Percentiles rank a stretch among this genome's conserved stretches.
These are phyloP conservation scores for Huntiella moniliformis DNA, from an alignment of 2,329 filamentous ascomycete species.

Conservation along the genomic window DNA sequence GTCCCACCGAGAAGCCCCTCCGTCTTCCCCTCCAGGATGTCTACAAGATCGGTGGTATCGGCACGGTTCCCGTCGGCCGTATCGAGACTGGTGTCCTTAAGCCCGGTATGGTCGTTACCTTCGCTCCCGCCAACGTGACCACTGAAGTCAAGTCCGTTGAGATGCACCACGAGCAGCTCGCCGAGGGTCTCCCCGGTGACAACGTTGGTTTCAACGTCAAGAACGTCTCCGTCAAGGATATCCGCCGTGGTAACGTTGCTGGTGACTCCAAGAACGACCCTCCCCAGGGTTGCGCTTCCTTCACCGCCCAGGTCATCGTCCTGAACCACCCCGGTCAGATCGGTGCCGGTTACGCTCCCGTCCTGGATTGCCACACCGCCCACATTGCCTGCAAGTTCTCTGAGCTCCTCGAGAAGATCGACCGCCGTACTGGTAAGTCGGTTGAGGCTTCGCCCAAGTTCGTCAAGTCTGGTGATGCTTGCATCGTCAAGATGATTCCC, in stretches of 20 bases:
- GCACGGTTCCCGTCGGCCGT: slow-evolving; percentile 98
- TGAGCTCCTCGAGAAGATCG: slow-evolving; percentile 99
- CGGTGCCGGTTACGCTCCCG: slow-evolving; percentile 95
- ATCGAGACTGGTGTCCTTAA: slow-evolving; percentile 98
- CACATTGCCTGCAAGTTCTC: slow-evolving; percentile 99
- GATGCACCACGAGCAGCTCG: slow-evolving; percentile 99
- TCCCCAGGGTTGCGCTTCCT: slow-evolving; percentile 69
- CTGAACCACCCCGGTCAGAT: slow-evolving; percentile 99
- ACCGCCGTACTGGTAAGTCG: slow-evolving; percentile 98
- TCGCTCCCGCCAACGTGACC: slow-evolving; percentile 96
- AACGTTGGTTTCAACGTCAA: slow-evolving; percentile 99
- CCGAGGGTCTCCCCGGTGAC: slow-evolving; percentile 92
- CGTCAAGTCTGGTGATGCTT: slow-evolving; percentile 99
- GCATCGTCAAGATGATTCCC: slow-evolving; percentile 99
- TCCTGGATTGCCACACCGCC: slow-evolving; percentile 99
- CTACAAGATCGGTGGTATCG: slow-evolving; percentile 99
- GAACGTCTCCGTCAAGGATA: slow-evolving; percentile 99
- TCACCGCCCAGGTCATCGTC: slow-evolving; percentile 99
- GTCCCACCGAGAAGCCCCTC: slow-evolving; percentile 97
- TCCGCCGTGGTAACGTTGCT: slow-evolving; percentile 98
- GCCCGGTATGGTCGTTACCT: slow-evolving; percentile 87
- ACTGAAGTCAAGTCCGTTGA: slow-evolving; percentile 99
- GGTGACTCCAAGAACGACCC: slow-evolving; percentile 99
- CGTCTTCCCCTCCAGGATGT: slow-evolving; percentile 99
- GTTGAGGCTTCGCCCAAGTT: slow-evolving; percentile 88